A percentile compares a stretch with the other conserved stretches of the same genome.
phyloP scores from a whole-genome alignment of 208 protist species.

The Acanthamoeba healyi region DNA sequence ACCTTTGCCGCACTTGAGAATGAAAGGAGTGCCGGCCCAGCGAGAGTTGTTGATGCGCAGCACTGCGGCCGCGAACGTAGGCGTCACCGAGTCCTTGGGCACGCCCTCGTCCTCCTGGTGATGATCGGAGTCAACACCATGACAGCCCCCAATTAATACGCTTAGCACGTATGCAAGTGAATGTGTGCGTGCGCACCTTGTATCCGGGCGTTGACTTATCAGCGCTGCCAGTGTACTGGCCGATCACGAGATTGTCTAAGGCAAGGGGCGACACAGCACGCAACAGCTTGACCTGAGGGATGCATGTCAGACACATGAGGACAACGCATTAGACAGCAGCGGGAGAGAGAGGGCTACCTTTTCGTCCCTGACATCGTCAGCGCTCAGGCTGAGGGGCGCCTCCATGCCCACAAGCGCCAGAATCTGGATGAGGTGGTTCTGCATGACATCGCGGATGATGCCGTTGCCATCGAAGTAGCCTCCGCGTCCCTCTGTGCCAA shows the following conservation, averaged over 20 bases:
- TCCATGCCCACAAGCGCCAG: conserved; percentile 92
- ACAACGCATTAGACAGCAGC: no score
- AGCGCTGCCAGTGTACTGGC: conserved; percentile 85
- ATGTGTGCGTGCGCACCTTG: no score
- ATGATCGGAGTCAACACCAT: not conserved
- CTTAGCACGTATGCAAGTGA: not conserved
- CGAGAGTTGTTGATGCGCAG: conserved; percentile 89
- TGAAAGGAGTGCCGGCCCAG: conserved; percentile 92
- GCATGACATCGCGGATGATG: conserved; percentile 93
- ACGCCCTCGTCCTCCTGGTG: conserved; percentile 78
- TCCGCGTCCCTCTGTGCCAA: conserved; percentile 87
- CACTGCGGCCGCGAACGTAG: conserved; percentile 87
- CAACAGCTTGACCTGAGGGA: conserved; percentile 85
- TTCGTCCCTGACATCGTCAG: conserved; percentile 88
- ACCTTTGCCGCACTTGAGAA: conserved; percentile 89
- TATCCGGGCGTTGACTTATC: not conserved
- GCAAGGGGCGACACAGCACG: conserved; percentile 73
- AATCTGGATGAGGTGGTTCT: conserved; percentile 93
- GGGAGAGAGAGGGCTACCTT: no score
- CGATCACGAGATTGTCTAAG: conserved; percentile 84
- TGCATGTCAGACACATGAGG: no score
- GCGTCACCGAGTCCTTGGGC: conserved; percentile 85
- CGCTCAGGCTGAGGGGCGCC: conserved; percentile 80
- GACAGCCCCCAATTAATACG: not conserved
- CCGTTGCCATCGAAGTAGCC: conserved; percentile 90